Percentiles rank a stretch among this genome's conserved stretches.
These are phyloP conservation scores for Ophiostoma angusticollis DNA, from an alignment of 2,329 filamentous ascomycete genomes.

Conservation along the genomic window DNA sequence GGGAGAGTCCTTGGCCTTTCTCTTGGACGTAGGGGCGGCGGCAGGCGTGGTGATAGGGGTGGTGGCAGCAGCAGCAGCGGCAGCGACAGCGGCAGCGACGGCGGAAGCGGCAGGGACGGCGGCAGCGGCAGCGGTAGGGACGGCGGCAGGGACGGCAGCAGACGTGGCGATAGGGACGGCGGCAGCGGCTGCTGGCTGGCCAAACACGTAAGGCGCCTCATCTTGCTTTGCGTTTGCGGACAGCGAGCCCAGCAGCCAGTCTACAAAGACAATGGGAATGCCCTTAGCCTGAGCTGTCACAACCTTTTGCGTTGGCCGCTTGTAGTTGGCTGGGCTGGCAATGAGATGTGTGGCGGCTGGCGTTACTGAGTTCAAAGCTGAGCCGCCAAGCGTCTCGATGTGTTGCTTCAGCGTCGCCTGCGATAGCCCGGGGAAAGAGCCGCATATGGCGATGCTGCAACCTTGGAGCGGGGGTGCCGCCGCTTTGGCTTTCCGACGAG, in stretches of 20 bases:
- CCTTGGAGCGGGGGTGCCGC: constrained; percentile 28
- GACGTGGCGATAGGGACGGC: constrained; percentile 1
- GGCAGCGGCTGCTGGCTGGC: constrained; percentile 1
- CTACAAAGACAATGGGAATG: constrained; percentile 42
- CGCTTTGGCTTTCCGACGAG: constrained; percentile 4
- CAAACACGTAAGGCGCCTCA: constrained; percentile 17
- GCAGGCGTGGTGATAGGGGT: background rate
- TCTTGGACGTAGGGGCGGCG: background rate
- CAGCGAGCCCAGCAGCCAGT: constrained; percentile 51
- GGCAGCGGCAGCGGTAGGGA: background rate
- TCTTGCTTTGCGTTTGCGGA: constrained; percentile 25
- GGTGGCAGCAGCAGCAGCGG: background rate
- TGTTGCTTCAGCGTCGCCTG: constrained; percentile 36
- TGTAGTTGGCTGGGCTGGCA: constrained; percentile 38
- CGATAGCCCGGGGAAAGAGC: constrained; percentile 41
- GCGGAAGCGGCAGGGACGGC: background rate
- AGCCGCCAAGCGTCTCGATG: constrained; percentile 36
- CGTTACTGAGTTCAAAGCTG: constrained; percentile 33
- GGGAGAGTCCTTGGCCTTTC: constrained; percentile 2
- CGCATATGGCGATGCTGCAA: constrained; percentile 43
- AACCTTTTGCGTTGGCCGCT: constrained; percentile 38
- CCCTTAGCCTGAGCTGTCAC: constrained; percentile 31
- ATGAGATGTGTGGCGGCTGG: constrained; percentile 43
- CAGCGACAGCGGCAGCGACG: background rate
- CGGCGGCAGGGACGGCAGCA: background rate